phyloP scores from a whole-genome alignment of 2,329 filamentous ascomycete genomes.

The Clonostachys solani region DNA sequence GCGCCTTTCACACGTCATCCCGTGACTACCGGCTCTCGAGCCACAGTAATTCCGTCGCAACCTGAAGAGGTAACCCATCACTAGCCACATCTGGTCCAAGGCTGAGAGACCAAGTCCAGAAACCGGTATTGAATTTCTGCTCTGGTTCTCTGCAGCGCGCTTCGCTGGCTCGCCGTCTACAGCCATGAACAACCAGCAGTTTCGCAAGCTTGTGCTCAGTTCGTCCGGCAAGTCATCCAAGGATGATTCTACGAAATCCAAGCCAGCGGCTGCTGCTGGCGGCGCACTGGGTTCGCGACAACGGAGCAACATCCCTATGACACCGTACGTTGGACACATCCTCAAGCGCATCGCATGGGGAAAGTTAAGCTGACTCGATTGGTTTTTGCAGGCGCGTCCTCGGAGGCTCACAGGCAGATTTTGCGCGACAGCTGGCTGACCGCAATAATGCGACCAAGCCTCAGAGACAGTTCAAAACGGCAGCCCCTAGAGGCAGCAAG shows the following conservation, averaged over 20 bases:
- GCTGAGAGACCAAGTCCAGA: background rate
- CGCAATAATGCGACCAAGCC: slow-evolving; percentile 51
- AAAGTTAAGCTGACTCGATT: slow-evolving; percentile 11
- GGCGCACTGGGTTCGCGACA: slow-evolving; percentile 70
- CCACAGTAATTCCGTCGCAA: slow-evolving; percentile 5
- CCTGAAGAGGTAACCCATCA: background rate
- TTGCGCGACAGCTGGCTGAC: slow-evolving; percentile 80
- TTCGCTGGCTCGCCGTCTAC: background rate
- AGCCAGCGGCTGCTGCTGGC: slow-evolving; percentile 21
- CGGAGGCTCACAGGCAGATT: slow-evolving; percentile 53
- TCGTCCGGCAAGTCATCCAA: slow-evolving; percentile 8
- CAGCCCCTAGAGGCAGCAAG: slow-evolving; percentile 77
- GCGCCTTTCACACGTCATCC: slow-evolving; percentile 30
- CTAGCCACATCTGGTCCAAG: background rate
- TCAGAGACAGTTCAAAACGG: slow-evolving; percentile 72
- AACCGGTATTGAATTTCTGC: background rate
- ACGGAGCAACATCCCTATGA: slow-evolving; percentile 86
- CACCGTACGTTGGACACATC: slow-evolving; percentile 58
- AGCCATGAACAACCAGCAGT: slow-evolving; percentile 92
- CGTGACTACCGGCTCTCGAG: slow-evolving; percentile 17
- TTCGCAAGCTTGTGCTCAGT: slow-evolving; percentile 70
- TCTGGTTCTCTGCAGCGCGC: too few relatives aligned
- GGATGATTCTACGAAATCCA: slow-evolving; percentile 4
- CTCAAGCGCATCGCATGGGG: background rate
- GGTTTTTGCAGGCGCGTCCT: slow-evolving; percentile 55